Percentiles rank a stretch among this genome's conserved stretches.
Conservation (phyloP, 2,329 filamentous ascomycete genomes). For the Aquanectria penicillioides region DNA sequence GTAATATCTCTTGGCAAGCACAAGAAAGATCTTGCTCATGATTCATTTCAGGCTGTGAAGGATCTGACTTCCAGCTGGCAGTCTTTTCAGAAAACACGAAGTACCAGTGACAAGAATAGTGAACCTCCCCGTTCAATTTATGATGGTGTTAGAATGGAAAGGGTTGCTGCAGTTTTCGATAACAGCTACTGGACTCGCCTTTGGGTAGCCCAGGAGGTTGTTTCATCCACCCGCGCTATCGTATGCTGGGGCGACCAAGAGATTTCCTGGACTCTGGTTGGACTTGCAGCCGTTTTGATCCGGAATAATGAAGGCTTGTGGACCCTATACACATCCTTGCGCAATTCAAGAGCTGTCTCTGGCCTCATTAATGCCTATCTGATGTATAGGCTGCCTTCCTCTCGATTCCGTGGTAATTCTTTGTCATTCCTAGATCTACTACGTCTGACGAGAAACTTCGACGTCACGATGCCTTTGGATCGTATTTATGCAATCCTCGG, state of each 20-base stretch:
- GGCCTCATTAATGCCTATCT: slow-evolving; percentile 12
- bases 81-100: background rate
- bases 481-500: slow-evolving; percentile 7
- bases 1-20: background rate
- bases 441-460: slow-evolving; percentile 4
- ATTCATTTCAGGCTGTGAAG: background rate
- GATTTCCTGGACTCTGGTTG: slow-evolving; percentile 12
- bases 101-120: too few species aligned
- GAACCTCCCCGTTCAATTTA: too few species aligned
- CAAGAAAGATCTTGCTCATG: background rate
- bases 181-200: background rate
- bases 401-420: background rate
- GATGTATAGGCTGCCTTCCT: background rate
- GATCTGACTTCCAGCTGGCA: slow-evolving; percentile 2
- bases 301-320: slow-evolving; percentile 8
- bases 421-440: slow-evolving; percentile 13
- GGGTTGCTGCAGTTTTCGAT: background rate
- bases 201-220: slow-evolving; percentile 7
- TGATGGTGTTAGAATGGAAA: background rate
- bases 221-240: background rate
- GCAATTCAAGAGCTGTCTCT: background rate
- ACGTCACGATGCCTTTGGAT: background rate
- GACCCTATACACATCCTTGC: background rate
- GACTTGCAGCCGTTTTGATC: slow-evolving; percentile 1
- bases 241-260: background rate